phyloP scores from a whole-genome alignment of 2,329 filamentous ascomycete species.

The Aspergillus glaucus region DNA sequence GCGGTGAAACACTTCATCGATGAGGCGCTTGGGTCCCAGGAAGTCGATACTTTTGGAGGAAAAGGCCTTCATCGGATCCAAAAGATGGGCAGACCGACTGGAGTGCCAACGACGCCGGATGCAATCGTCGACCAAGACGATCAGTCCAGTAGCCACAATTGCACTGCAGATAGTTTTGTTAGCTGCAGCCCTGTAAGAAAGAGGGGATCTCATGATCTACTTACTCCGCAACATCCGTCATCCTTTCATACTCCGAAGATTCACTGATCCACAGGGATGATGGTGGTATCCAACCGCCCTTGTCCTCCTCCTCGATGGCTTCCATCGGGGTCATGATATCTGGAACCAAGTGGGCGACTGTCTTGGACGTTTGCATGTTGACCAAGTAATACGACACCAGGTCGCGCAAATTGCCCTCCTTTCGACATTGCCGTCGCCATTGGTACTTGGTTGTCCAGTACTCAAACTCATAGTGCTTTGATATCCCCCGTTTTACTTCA shows the following conservation, averaged over 20 bases:
- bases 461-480: conserved; percentile 81
- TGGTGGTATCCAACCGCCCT: conserved; percentile 84
- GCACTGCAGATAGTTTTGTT: conserved; percentile 50
- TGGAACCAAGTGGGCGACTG: conserved; percentile 79
- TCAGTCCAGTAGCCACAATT: conserved; percentile 81
- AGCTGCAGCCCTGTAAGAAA: conserved; percentile 1
- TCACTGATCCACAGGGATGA: conserved; percentile 89
- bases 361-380: conserved; percentile 56
- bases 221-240: conserved; percentile 84
- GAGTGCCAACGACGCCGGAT: conserved; percentile 72
- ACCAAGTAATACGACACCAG: conserved; percentile 71
- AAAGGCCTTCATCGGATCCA: conserved; percentile 35
- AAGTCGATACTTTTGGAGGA: conserved; percentile 56
- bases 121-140: conserved; percentile 82
- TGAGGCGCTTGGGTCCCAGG: conserved; percentile 55
- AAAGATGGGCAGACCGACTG: conserved; percentile 45
- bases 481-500: conserved; percentile 64
- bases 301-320: conserved; percentile 62
- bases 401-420: conserved; percentile 56
- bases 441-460: conserved; percentile 85
- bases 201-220: conserved; percentile 25
- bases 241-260: conserved; percentile 58
- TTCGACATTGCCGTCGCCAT: conserved; percentile 71
- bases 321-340: conserved; percentile 68
- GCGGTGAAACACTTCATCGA: conserved; percentile 59